Conservation (phyloP, 1,139 yeast species). For the Protomyces inundatus region DNA sequence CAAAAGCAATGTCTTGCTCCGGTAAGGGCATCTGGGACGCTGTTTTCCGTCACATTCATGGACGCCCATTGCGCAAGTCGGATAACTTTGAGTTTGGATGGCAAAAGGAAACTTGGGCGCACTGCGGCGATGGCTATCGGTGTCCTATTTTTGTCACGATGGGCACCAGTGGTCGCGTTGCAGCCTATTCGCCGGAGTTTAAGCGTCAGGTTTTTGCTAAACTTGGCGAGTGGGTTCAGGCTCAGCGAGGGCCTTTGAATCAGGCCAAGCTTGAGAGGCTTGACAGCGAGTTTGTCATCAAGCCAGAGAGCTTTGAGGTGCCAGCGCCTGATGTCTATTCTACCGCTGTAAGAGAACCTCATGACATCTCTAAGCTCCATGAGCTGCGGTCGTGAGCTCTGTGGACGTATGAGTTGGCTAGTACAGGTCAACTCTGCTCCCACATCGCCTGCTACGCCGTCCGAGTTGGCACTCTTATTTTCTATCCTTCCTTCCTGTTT, state of each 20-base stretch:
- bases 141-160: slow-evolving; percentile 57
- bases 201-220: slow-evolving; percentile 51
- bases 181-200: slow-evolving; percentile 47
- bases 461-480: no score
- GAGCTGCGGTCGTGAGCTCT: no score
- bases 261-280: background rate
- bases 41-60: slow-evolving; percentile 43
- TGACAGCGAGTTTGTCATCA: background rate
- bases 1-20: slow-evolving; percentile 52
- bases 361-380: no score
- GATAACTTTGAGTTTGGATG: slow-evolving; percentile 50
- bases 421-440: no score
- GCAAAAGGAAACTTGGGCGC: slow-evolving; percentile 38
- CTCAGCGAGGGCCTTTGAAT: background rate
- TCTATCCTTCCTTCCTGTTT: no score
- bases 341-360: no score
- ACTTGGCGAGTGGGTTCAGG: slow-evolving; percentile 35
- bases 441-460: no score
- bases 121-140: slow-evolving; percentile 10
- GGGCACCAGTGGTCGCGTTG: slow-evolving; percentile 70
- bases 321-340: background rate
- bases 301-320: background rate
- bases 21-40: slow-evolving; percentile 81
- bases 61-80: slow-evolving; percentile 31
- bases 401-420: no score